phyloP scores from a whole-genome alignment of 305 asterid species.

The Fraxinus ornus region DNA sequence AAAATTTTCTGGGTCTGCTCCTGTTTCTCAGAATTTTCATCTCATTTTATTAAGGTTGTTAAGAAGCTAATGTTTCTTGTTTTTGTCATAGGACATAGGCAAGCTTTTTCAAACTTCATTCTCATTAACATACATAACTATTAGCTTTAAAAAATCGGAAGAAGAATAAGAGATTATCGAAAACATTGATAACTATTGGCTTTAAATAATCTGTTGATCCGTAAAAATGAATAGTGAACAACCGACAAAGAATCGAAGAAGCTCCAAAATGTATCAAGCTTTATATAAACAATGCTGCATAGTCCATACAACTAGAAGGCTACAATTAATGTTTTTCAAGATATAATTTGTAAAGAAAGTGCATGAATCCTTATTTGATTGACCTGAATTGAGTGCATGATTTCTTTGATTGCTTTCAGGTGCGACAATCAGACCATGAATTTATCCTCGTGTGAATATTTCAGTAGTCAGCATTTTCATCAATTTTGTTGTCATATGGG shows the following conservation, averaged over 20 bases:
- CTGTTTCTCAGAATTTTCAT: not conserved
- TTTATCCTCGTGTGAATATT: not conserved
- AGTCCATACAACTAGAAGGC: not conserved
- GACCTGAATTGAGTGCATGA: not conserved
- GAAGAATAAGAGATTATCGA: no score
- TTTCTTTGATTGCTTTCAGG: not conserved
- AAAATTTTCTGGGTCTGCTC: no score
- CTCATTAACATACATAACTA: not conserved
- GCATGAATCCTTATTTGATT: no score
- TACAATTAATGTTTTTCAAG: not conserved
- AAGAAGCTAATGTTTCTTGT: not conserved
- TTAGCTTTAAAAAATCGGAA: no score
- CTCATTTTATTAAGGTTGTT: not conserved
- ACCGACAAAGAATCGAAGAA: no score
- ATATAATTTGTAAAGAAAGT: no score
- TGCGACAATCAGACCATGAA: not conserved
- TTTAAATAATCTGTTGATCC: no score
- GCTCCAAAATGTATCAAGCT: not conserved
- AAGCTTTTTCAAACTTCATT: not conserved
- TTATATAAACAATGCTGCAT: not conserved
- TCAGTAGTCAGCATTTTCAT: not conserved
- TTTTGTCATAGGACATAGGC: not conserved
- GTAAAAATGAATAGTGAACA: no score
- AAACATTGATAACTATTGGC: no score
- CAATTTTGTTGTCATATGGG: constrained; percentile 44